Evolutionary conservation across 2,329 filamentous ascomycete species (phyloP).

Genomic region (Cadophora sp.): DNA sequence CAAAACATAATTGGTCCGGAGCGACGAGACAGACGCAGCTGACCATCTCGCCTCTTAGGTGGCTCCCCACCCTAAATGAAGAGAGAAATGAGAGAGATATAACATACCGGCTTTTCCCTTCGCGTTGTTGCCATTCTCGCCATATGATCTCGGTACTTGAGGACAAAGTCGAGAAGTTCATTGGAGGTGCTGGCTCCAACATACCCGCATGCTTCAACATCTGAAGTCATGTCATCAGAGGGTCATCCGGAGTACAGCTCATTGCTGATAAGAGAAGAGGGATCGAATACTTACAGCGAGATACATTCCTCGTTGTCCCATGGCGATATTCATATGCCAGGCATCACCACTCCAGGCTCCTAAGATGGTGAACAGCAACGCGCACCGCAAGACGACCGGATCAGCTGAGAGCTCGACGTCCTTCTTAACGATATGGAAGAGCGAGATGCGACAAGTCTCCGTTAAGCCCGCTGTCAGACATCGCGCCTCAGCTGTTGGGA

Average conservation of each 20-base stretch:
- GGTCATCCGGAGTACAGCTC: too few relatives aligned
- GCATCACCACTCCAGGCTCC: conserved; percentile 79
- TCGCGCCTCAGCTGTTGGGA: conserved; percentile 68
- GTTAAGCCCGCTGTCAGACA: conserved; percentile 70
- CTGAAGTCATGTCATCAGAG: too few relatives aligned
- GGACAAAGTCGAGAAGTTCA: conserved; percentile 49
- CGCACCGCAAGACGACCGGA: conserved; percentile 67
- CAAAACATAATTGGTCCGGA: too few relatives aligned
- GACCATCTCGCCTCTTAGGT: too few relatives aligned
- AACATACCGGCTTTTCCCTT: conserved; percentile 66
- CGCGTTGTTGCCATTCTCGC: conserved; percentile 69
- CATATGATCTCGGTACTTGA: conserved; percentile 59
- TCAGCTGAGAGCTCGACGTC: conserved; percentile 73
- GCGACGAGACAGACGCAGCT: too few relatives aligned
- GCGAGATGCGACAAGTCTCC: conserved; percentile 74
- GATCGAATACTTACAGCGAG: conserved; percentile 61
- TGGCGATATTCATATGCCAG: conserved; percentile 79
- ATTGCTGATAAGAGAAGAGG: too few relatives aligned
- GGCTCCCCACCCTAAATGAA: too few relatives aligned
- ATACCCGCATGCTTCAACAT: conserved; percentile 75
- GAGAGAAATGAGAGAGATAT: not conserved
- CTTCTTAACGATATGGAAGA: conserved; percentile 76
- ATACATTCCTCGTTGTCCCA: conserved; percentile 78
- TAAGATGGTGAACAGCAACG: conserved; percentile 70
- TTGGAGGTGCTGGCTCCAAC: conserved; percentile 59